Percentiles rank a stretch among this genome's conserved stretches.
phyloP scores from a whole-genome alignment of 2,329 filamentous ascomycete genomes.

The Botrytis elliptica region DNA sequence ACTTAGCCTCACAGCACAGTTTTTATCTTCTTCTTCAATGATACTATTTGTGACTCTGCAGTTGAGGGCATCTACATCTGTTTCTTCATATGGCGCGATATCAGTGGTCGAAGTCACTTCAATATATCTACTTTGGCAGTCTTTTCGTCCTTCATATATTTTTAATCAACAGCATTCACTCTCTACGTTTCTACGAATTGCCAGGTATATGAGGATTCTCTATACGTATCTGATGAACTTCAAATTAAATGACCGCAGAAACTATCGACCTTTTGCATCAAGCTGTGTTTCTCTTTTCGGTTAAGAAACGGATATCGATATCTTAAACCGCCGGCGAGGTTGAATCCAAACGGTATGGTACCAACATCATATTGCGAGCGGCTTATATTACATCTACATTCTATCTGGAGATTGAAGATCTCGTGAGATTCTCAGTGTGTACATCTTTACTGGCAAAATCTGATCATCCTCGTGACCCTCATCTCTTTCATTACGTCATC shows the following conservation, averaged over 20 bases:
- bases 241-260: background rate
- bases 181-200: background rate
- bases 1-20: background rate
- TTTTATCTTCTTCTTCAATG: background rate
- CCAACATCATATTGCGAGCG: accelerated
- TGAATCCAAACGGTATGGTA: background rate
- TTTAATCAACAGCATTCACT: accelerated
- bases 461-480: background rate
- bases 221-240: background rate
- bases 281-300: background rate
- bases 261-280: background rate
- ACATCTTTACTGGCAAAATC: background rate
- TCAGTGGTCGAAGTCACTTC: background rate
- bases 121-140: background rate
- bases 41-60: background rate
- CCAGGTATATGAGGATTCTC: background rate
- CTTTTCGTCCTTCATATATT: background rate
- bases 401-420: background rate
- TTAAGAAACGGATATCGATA: background rate
- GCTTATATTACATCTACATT: background rate
- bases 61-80: background rate
- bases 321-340: background rate
- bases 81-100: background rate
- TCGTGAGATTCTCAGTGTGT: background rate
- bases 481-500: background rate